These are phyloP conservation scores for Cajanus cajan DNA, from an alignment of 306 rosid genomes.

Conservation along the genomic window DNA sequence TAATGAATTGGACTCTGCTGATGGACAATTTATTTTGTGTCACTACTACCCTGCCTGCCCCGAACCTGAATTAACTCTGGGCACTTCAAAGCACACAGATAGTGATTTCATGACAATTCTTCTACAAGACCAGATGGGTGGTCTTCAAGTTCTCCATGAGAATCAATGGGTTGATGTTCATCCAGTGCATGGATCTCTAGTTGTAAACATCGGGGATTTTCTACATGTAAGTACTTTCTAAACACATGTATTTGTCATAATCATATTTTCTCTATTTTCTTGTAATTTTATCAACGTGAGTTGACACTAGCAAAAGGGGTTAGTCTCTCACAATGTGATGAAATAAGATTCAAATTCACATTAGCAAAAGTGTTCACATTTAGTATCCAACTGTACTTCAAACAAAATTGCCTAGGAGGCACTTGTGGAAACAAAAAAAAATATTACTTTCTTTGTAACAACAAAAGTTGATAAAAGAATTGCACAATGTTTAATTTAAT, in stretches of 20 bases:
- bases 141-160: slow-evolving; percentile 42
- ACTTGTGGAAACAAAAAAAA: too few species aligned
- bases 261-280: too few species aligned
- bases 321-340: too few species aligned
- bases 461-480: too few species aligned
- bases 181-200: slow-evolving; percentile 23
- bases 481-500: too few species aligned
- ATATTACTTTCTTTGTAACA: too few species aligned
- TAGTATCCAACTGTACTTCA: too few species aligned
- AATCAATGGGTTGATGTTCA: slow-evolving; percentile 32
- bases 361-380: too few species aligned
- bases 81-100: slow-evolving; percentile 35
- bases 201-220: slow-evolving; percentile 36
- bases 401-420: too few species aligned
- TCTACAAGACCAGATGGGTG: slow-evolving; percentile 50
- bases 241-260: not conserved
- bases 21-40: not conserved
- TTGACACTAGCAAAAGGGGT: too few species aligned
- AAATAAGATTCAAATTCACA: too few species aligned
- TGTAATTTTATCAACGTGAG: too few species aligned
- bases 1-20: slow-evolving; percentile 15
- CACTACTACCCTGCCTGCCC: slow-evolving; percentile 39
- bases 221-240: slow-evolving; percentile 15
- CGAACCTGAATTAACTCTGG: slow-evolving; percentile 39
- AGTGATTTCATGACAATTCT: slow-evolving; percentile 39